These are phyloP conservation scores for Daldinia sp. DNA, from an alignment of 2,329 filamentous ascomycete species.

Conservation along the genomic window DNA sequence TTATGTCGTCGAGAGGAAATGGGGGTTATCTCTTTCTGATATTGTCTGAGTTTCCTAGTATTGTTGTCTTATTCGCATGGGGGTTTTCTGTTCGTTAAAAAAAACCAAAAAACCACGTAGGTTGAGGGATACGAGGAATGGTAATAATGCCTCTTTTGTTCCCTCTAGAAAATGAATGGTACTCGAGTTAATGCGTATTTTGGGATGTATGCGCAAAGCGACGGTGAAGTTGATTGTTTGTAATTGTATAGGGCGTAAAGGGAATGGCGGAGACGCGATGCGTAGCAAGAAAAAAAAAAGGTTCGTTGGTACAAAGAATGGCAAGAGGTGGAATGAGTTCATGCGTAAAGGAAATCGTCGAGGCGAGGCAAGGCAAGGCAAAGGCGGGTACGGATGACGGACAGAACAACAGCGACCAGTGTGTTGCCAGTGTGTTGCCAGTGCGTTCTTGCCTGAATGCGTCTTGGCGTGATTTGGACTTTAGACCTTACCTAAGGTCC, in stretches of 20 bases:
- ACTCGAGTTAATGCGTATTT: slow-evolving; percentile 19
- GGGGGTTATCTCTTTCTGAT: slow-evolving; percentile 6
- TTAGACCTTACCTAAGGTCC: background rate
- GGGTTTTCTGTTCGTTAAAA: background rate
- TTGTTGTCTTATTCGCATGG: slow-evolving; percentile 24
- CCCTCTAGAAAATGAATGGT: slow-evolving; percentile 16
- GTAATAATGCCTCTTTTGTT: slow-evolving; percentile 23
- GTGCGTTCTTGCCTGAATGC: slow-evolving; percentile 31
- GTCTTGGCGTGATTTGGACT: slow-evolving; percentile 30
- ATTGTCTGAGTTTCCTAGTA: slow-evolving; percentile 15
- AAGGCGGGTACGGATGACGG: slow-evolving; percentile 37
- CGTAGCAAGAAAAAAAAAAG: slow-evolving; percentile 25
- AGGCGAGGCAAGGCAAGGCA: slow-evolving; percentile 35
- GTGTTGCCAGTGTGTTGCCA: no score
- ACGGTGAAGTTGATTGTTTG: no score
- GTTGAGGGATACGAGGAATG: slow-evolving; percentile 25
- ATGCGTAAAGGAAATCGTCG: slow-evolving; percentile 35
- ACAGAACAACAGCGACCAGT: slow-evolving; percentile 32
- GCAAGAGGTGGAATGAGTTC: slow-evolving; percentile 37
- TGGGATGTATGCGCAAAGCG: slow-evolving; percentile 14
- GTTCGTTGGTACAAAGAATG: slow-evolving; percentile 37
- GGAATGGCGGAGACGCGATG: slow-evolving; percentile 32
- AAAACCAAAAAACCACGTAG: background rate
- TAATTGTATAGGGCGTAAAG: slow-evolving; percentile 14
- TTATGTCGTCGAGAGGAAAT: slow-evolving; percentile 4